A percentile compares a stretch with the other conserved stretches of the same genome.
phyloP scores from a whole-genome alignment of 108 stramenopile genomes.

The Halocafeteria seosinensis region DNA sequence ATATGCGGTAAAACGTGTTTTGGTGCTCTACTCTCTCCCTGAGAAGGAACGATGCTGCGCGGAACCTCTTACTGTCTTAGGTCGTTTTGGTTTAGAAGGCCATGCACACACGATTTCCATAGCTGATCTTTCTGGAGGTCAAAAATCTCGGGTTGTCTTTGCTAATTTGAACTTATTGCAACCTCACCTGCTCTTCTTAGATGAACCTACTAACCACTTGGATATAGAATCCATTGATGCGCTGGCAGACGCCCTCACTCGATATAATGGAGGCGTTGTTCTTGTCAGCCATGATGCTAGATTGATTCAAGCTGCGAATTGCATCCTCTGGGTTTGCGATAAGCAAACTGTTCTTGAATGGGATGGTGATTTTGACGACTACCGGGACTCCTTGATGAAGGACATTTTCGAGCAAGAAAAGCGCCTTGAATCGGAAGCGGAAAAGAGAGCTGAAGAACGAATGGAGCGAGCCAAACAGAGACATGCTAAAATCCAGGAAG shows the following conservation, averaged over 20 bases:
- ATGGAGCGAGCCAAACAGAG: not conserved
- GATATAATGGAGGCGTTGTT: constrained; percentile 91
- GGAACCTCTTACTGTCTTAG: no score
- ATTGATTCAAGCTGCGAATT: constrained; percentile 59
- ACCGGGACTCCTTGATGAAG: constrained; percentile 57
- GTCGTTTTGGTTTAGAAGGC: constrained; percentile 91
- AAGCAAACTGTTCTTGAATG: constrained; percentile 60
- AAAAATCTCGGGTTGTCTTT: constrained; percentile 95
- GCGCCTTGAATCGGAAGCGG: not conserved
- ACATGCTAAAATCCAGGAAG: not conserved
- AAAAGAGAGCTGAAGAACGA: not conserved
- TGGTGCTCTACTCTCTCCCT: no score
- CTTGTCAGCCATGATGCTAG: constrained; percentile 93
- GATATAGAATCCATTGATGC: constrained; percentile 97
- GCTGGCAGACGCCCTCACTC: constrained; percentile 75
- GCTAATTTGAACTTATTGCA: constrained; percentile 66
- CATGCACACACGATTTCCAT: constrained; percentile 95
- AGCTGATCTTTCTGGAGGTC: constrained; percentile 86
- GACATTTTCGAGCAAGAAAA: constrained; percentile 6
- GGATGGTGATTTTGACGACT: constrained; percentile 68
- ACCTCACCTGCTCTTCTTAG: constrained; percentile 75
- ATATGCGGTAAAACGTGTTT: no score
- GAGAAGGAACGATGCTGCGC: no score
- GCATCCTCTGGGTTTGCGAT: constrained; percentile 79
- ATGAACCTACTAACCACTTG: constrained; percentile 81